Percentiles rank a stretch among this genome's conserved stretches.
Evolutionary conservation across 2,329 filamentous ascomycete genomes (phyloP).

Genomic region (Aspergillus ruber): DNA sequence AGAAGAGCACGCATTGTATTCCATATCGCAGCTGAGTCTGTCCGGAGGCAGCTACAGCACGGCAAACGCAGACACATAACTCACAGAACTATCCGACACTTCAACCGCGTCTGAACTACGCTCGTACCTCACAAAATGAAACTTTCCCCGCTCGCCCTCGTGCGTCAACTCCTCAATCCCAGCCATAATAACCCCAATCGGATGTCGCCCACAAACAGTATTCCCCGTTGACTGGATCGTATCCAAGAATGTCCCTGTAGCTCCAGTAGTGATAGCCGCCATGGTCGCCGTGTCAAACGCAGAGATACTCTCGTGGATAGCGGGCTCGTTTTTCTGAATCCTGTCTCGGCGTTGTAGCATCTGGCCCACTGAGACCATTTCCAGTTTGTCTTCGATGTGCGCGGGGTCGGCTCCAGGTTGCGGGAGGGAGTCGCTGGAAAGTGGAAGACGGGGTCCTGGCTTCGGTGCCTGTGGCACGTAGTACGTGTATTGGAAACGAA

Average conservation of each 20-base stretch:
- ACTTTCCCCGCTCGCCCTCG: slow-evolving; percentile 45
- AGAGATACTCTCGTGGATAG: slow-evolving; percentile 80
- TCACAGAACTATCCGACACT: slow-evolving; percentile 75
- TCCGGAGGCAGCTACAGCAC: slow-evolving; percentile 46
- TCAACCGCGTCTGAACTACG: slow-evolving; percentile 68
- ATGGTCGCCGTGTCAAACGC: slow-evolving; percentile 75
- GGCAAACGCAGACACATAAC: slow-evolving; percentile 90
- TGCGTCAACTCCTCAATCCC: slow-evolving; percentile 62
- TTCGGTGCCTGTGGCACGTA: slow-evolving; percentile 54
- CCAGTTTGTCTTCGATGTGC: slow-evolving; percentile 21
- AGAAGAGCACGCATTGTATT: not conserved
- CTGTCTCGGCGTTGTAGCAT: slow-evolving; percentile 25
- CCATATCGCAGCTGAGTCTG: no score
- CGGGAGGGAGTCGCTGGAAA: slow-evolving; percentile 38
- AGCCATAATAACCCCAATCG: slow-evolving; percentile 88
- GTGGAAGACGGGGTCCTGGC: slow-evolving; percentile 29
- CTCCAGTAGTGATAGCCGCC: slow-evolving; percentile 72
- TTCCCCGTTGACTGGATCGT: slow-evolving; percentile 70
- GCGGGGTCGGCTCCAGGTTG: slow-evolving; percentile 25
- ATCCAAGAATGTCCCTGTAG: slow-evolving; percentile 62
- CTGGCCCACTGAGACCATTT: slow-evolving; percentile 23
- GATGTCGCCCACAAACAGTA: slow-evolving; percentile 90
- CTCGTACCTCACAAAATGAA: slow-evolving; percentile 80
- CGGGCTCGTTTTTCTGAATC: slow-evolving; percentile 31
- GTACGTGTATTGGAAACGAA: slow-evolving; percentile 73